Evolutionary conservation across 345 rosid genomes (phyloP).

Genomic region (Pugionium cornutum): DNA sequence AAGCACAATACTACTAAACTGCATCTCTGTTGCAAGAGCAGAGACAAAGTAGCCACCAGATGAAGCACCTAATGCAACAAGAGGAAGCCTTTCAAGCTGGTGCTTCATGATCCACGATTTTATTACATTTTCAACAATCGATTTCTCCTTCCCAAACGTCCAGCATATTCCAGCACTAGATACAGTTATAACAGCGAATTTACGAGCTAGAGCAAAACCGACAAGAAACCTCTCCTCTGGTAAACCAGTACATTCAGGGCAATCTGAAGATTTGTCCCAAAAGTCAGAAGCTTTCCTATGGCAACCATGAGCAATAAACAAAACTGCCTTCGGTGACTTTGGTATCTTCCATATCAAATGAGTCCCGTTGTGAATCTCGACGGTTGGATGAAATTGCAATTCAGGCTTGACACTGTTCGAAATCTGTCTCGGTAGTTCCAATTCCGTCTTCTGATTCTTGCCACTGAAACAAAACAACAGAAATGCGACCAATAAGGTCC

Average conservation of each 20-base stretch:
- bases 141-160: slow-evolving; percentile 61
- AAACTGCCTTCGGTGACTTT: slow-evolving; percentile 69
- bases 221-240: slow-evolving; percentile 79
- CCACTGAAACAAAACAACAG: slow-evolving; percentile 35
- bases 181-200: slow-evolving; percentile 63
- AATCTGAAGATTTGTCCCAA: slow-evolving; percentile 76
- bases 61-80: slow-evolving; percentile 90
- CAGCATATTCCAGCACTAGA: slow-evolving; percentile 79
- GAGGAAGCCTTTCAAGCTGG: slow-evolving; percentile 67
- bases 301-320: slow-evolving; percentile 91
- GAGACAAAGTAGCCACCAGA: slow-evolving; percentile 93
- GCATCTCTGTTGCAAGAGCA: slow-evolving; percentile 56
- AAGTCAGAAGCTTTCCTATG: slow-evolving; percentile 73
- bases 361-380: slow-evolving; percentile 67
- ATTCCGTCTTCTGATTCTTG: slow-evolving; percentile 36
- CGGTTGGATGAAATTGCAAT: slow-evolving; percentile 48
- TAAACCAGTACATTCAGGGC: slow-evolving; percentile 66
- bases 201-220: slow-evolving; percentile 60
- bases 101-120: slow-evolving; percentile 59
- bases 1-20: slow-evolving; percentile 68
- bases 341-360: slow-evolving; percentile 83
- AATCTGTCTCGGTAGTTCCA: slow-evolving; percentile 36
- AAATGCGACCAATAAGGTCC: slow-evolving; percentile 19
- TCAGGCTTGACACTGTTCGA: slow-evolving; percentile 42
- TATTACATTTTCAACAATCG: slow-evolving; percentile 53